Percentiles rank a stretch among this genome's conserved stretches.
These are phyloP conservation scores for Sporothrix sp. DNA, from an alignment of 2,329 filamentous ascomycete genomes.

Conservation along the genomic window DNA sequence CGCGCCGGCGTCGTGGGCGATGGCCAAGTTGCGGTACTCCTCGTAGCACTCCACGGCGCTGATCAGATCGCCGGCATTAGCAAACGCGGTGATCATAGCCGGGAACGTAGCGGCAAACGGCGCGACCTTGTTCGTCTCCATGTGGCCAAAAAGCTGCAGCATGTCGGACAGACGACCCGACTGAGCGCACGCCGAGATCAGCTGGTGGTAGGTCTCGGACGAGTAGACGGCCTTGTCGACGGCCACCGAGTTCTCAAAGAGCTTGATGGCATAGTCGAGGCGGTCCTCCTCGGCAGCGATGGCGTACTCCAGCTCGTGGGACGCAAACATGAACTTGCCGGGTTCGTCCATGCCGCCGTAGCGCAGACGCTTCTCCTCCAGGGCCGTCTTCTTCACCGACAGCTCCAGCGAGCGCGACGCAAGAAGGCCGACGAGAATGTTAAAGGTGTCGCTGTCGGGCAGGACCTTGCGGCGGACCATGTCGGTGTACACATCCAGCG, in stretches of 20 bases:
- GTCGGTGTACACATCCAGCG: constrained; percentile 88
- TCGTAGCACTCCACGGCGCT: constrained; percentile 93
- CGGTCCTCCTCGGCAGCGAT: constrained; percentile 83
- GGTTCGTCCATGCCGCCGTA: constrained; percentile 78
- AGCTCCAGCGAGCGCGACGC: constrained; percentile 74
- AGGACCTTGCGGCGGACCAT: constrained; percentile 81
- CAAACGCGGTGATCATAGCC: constrained; percentile 91
- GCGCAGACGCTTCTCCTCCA: constrained; percentile 74
- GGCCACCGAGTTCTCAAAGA: constrained; percentile 69
- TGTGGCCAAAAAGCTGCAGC: constrained; percentile 82
- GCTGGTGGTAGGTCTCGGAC: constrained; percentile 70
- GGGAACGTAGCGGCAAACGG: constrained; percentile 79
- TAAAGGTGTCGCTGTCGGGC: constrained; percentile 78
- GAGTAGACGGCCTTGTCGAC: constrained; percentile 59
- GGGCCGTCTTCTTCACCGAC: constrained; percentile 55
- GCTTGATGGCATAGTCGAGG: constrained; percentile 70
- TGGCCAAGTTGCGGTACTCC: constrained; percentile 82
- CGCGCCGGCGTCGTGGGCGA: constrained; percentile 68
- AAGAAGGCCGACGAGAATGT: constrained; percentile 74
- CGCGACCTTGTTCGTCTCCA: constrained; percentile 66
- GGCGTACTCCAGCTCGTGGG: constrained; percentile 76
- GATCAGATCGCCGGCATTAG: constrained; percentile 65
- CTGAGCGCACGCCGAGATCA: constrained; percentile 81
- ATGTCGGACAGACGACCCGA: constrained; percentile 76
- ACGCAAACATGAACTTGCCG: constrained; percentile 80